phyloP scores from a whole-genome alignment of 345 rosid species.

The Citrus sinensis region DNA sequence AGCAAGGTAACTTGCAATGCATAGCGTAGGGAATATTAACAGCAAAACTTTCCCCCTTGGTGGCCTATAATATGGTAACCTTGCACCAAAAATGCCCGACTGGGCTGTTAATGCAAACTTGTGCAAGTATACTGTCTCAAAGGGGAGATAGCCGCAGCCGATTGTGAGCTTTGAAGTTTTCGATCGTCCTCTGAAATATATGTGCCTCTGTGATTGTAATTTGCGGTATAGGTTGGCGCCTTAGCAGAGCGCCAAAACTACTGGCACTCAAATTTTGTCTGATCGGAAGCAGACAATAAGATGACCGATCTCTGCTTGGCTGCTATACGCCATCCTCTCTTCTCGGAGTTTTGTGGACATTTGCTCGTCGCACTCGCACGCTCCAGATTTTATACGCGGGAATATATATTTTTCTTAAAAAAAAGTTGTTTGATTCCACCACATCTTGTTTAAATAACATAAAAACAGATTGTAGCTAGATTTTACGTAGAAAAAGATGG shows the following conservation, averaged over 20 bases:
- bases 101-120: no score
- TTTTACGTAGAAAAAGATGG: neutral
- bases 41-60: no score
- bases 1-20: neutral
- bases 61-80: no score
- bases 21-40: neutral
- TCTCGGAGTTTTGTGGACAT: neutral
- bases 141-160: rapidly evolving
- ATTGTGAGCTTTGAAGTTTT: neutral
- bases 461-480: neutral
- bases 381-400: neutral
- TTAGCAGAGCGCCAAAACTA: neutral
- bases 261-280: neutral
- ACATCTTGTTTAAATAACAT: neutral
- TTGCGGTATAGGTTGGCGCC: neutral
- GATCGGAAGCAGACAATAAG: neutral
- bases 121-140: no score
- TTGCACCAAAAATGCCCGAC: no score
- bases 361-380: neutral
- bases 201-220: neutral
- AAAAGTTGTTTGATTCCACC: no score
- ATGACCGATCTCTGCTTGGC: neutral
- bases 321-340: neutral
- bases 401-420: no score
- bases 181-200: neutral